phyloP scores from a whole-genome alignment of 306 rosid species.

The Cucumis cinereus region DNA sequence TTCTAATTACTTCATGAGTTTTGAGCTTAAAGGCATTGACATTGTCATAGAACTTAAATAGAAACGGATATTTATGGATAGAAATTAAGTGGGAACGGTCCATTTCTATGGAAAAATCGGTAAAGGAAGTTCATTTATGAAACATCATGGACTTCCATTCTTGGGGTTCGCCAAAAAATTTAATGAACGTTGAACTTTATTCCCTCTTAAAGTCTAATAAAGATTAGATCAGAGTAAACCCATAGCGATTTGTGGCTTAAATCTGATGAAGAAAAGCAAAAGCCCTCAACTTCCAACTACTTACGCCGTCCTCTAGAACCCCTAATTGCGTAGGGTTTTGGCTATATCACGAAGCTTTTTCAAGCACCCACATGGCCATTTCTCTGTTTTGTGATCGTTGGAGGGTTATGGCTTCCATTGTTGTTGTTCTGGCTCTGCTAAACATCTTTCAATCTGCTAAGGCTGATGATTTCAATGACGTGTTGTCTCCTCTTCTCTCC shows the following conservation, averaged over 20 bases:
- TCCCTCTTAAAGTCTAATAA: neutral
- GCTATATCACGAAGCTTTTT: neutral
- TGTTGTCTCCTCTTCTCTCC: slow-evolving; percentile 45
- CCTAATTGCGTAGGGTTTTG: neutral
- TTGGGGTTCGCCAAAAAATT: neutral
- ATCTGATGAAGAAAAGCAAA: neutral
- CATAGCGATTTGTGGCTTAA: neutral
- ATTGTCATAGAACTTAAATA: neutral
- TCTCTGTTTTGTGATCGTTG: neutral
- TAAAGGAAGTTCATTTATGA: neutral
- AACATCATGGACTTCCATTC: neutral
- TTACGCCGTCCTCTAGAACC: neutral
- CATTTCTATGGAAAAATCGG: neutral
- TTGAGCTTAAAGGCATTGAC: neutral
- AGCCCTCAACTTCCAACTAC: neutral
- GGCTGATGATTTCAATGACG: slow-evolving; percentile 19
- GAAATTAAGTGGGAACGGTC: neutral
- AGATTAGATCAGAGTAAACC: neutral
- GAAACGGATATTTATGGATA: neutral
- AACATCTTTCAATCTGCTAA: slow-evolving; percentile 28
- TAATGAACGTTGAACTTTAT: neutral
- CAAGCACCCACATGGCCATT: neutral
- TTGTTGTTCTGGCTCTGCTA: slow-evolving; percentile 17
- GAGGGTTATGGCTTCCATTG: slow-evolving; percentile 34
- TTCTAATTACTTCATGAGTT: neutral